Percentiles rank a stretch among this genome's conserved stretches.
Conservation (phyloP, 129 eudicot species). For the Dittrichia graveolens region DNA sequence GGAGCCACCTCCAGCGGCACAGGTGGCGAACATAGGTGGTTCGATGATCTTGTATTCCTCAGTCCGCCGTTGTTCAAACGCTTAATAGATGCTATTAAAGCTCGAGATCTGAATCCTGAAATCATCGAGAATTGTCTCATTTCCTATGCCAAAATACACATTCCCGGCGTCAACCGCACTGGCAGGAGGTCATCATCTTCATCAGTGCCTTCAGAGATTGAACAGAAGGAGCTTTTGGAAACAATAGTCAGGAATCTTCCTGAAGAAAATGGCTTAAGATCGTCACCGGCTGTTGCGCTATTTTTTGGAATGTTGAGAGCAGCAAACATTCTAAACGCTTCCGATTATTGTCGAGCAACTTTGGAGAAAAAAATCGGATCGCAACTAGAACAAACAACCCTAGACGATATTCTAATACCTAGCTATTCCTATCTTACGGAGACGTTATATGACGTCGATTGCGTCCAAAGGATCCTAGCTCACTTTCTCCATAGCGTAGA, state of each 20-base stretch:
- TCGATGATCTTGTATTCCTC: conserved; percentile 61
- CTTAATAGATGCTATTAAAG: conserved; percentile 52
- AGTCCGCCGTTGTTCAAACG: conserved; percentile 53
- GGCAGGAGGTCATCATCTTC: conserved; percentile 50
- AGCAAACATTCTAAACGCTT: conserved; percentile 60
- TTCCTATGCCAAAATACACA: conserved; percentile 60
- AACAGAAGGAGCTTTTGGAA: conserved; percentile 78
- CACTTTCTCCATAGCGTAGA: conserved; percentile 52
- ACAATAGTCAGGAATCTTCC: conserved; percentile 60
- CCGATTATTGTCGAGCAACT: conserved; percentile 47
- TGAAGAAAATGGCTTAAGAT: conserved; percentile 32
- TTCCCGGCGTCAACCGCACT: conserved; percentile 78
- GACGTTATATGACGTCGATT: conserved; percentile 89
- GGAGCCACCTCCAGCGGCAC: not conserved
- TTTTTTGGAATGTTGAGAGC: conserved; percentile 74
- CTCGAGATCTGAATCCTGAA: conserved; percentile 53
- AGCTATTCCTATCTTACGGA: conserved; percentile 87
- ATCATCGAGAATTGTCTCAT: conserved; percentile 71
- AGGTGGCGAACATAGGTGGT: conserved; percentile 52
- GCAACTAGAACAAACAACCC: conserved; percentile 72
- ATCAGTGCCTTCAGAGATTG: conserved; percentile 52
- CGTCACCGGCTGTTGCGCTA: conserved; percentile 43
- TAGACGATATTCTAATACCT: conserved; percentile 88
- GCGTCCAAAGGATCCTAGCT: conserved; percentile 74
- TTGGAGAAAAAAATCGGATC: conserved; percentile 82